Percentiles rank a stretch among this genome's conserved stretches.
These are phyloP conservation scores for Aspergillus carlsbadensis DNA, from an alignment of 495 filamentous ascomycete genomes.

Conservation along the genomic window DNA sequence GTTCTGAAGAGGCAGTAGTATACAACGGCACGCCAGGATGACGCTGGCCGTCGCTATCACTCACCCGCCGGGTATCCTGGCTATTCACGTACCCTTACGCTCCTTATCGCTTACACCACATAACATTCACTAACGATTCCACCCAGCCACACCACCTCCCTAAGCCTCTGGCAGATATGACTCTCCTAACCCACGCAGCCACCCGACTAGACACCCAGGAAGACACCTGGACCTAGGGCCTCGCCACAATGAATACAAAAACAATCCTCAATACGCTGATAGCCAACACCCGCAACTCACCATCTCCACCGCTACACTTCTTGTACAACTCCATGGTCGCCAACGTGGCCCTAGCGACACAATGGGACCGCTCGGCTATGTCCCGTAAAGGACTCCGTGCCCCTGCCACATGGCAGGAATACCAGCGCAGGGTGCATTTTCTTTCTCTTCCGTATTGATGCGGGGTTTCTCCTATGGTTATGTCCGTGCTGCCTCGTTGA, in stretches of 20 bases:
- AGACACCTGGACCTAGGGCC: conserved; percentile 21
- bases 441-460: conserved; percentile 42
- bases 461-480: conserved; percentile 29
- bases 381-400: conserved; percentile 43
- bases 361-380: conserved; percentile 33
- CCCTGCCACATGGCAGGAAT: conserved; percentile 31
- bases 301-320: conserved; percentile 43
- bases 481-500: conserved; percentile 37
- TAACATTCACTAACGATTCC: background rate
- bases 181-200: background rate
- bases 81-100: too few species aligned
- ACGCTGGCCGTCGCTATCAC: too few species aligned
- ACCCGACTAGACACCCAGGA: background rate
- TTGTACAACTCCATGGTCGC: conserved; percentile 39
- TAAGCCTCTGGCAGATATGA: background rate
- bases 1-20: too few species aligned
- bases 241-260: background rate
- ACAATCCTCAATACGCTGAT: conserved; percentile 9
- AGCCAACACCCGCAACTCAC: conserved; percentile 43
- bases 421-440: conserved; percentile 44
- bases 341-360: conserved; percentile 36
- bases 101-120: too few species aligned
- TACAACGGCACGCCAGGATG: too few species aligned
- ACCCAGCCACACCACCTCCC: background rate
- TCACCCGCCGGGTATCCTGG: too few species aligned